Evolutionary conservation across 352 stramenopile species (phyloP).

Genomic region (Phytopythium oedochilum): DNA sequence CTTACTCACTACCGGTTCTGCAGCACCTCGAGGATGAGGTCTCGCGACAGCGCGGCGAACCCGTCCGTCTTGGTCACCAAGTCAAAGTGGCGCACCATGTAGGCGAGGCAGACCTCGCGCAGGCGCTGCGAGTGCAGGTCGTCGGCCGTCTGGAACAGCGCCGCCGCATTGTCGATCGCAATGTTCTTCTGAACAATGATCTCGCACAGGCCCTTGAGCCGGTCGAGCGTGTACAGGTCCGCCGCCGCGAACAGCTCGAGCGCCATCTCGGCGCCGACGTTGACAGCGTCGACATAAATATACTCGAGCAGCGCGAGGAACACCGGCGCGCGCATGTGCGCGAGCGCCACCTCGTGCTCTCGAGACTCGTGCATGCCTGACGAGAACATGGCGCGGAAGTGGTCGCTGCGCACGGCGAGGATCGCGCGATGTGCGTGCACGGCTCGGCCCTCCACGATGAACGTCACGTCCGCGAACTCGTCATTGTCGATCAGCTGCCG

Average conservation of each 20-base stretch:
- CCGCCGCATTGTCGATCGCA: conserved; percentile 80
- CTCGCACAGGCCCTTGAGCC: conserved; percentile 90
- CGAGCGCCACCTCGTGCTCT: conserved; percentile 84
- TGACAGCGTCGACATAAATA: conserved; percentile 96
- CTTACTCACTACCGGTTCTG: conserved; percentile 74
- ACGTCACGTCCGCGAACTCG: conserved; percentile 87
- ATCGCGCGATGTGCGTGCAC: conserved; percentile 89
- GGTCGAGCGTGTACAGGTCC: conserved; percentile 94
- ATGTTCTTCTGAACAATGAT: conserved; percentile 89
- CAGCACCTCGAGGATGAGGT: conserved; percentile 88
- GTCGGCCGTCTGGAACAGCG: conserved; percentile 82
- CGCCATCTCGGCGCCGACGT: conserved; percentile 89
- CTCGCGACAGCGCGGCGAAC: conserved; percentile 78
- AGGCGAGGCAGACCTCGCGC: conserved; percentile 86
- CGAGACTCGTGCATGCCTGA: conserved; percentile 92
- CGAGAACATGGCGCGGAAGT: conserved; percentile 94
- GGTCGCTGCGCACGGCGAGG: conserved; percentile 91
- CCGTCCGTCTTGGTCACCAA: conserved; percentile 89
- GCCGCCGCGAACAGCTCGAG: conserved; percentile 93
- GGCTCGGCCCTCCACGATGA: conserved; percentile 80
- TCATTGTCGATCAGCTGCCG: conserved; percentile 89
- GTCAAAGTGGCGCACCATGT: conserved; percentile 89
- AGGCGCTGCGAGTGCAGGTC: conserved; percentile 79
- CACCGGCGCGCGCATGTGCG: conserved; percentile 87
- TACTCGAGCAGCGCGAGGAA: conserved; percentile 96